These are phyloP conservation scores for Solanum rostratum DNA, from an alignment of 257 asterid species.

Conservation along the genomic window DNA sequence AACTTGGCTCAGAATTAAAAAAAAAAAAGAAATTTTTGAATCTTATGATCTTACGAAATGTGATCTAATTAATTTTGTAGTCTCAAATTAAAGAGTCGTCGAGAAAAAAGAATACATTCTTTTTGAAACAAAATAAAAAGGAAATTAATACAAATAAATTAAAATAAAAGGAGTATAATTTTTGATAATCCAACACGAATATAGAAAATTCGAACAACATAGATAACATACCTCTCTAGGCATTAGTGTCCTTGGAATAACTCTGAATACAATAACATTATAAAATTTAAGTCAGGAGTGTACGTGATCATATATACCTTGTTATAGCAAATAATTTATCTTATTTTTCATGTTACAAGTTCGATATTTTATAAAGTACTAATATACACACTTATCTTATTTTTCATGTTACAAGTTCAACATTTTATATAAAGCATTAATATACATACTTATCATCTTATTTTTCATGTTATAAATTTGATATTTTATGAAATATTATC, in stretches of 20 bases:
- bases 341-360: not conserved
- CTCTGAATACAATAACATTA: slow-evolving; percentile 18
- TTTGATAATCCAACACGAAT: not conserved
- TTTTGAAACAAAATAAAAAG: not conserved
- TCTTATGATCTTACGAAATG: not conserved
- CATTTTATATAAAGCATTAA: not conserved
- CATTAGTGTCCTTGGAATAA: slow-evolving; percentile 28
- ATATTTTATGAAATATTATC: not conserved
- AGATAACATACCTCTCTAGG: slow-evolving; percentile 17
- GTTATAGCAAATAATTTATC: not conserved
- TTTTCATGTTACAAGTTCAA: not conserved
- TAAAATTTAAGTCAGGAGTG: not conserved
- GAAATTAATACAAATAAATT: not conserved
- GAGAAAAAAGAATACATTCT: not conserved
- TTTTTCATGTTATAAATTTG: too few relatives aligned
- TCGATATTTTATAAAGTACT: not conserved
- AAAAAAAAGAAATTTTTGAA: not conserved
- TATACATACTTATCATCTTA: too few relatives aligned
- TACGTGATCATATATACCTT: not conserved
- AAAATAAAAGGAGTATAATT: not conserved
- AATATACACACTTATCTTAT: not conserved
- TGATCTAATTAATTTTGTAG: not conserved
- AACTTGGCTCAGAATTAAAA: too few relatives aligned
- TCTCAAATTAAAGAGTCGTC: not conserved
- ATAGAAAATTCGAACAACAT: not conserved